Conservation (phyloP, 2,329 filamentous ascomycete genomes). For the Colletotrichum sp. region DNA sequence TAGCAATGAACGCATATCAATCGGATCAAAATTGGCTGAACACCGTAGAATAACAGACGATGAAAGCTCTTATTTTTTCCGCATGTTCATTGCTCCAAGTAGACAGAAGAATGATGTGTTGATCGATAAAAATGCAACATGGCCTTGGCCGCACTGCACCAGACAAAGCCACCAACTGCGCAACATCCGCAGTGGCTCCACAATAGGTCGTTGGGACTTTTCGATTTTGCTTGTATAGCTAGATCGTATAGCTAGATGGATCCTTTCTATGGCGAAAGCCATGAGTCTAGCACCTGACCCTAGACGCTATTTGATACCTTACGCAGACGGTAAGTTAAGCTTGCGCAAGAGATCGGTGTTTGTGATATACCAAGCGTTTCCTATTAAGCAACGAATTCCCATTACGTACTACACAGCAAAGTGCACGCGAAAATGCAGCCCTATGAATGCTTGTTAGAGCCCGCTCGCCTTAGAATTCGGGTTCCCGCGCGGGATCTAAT, state of each 20-base stretch:
- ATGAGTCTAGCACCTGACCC: not conserved
- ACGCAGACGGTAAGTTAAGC: not conserved
- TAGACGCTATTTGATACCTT: not conserved
- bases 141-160: not conserved
- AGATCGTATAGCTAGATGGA: not conserved
- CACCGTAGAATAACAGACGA: not conserved
- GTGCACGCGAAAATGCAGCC: not conserved
- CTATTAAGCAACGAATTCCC: not conserved
- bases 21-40: not conserved
- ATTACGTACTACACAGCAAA: not conserved
- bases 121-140: rapidly evolving
- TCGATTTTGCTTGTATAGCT: not conserved
- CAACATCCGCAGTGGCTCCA: rapidly evolving
- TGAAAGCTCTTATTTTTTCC: not conserved
- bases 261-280: not conserved
- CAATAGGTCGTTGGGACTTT: rapidly evolving
- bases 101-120: not conserved
- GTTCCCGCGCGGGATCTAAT: not conserved
- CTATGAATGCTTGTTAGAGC: not conserved
- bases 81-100: not conserved
- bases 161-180: not conserved
- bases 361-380: not conserved
- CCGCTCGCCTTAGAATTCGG: not conserved
- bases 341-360: not conserved
- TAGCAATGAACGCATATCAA: not conserved